Conservation (phyloP, 371 early-diverging fungal genomes). For the Lichtheimia ornata region DNA sequence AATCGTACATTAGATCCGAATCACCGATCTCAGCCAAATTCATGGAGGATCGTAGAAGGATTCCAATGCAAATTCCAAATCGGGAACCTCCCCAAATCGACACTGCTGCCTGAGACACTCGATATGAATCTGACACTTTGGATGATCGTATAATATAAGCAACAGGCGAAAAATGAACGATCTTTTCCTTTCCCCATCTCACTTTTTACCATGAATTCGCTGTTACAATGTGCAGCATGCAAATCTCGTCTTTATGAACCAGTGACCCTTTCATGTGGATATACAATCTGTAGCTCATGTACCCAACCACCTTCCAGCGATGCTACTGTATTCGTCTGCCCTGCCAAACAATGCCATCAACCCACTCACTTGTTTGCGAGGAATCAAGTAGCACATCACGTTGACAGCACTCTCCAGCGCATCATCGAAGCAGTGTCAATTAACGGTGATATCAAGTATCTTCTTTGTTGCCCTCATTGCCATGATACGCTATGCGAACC, state of each 20-base stretch:
- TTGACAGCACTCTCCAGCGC: not conserved
- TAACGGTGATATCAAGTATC: constrained; percentile 20
- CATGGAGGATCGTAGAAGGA: no score
- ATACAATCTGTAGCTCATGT: constrained; percentile 42
- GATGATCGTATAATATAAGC: no score
- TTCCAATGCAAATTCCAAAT: no score
- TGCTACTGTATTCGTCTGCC: constrained; percentile 24
- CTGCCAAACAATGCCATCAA: constrained; percentile 23
- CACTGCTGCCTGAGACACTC: no score
- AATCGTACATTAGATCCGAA: no score
- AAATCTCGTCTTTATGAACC: constrained; percentile 29
- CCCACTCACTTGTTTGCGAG: constrained; percentile 36
- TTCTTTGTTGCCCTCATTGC: constrained; percentile 66
- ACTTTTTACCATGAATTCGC: no score
- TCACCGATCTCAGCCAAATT: no score
- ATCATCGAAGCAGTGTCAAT: not conserved
- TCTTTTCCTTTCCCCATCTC: no score
- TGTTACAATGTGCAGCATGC: constrained; percentile 27
- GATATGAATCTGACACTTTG: no score
- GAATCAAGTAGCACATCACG: not conserved
- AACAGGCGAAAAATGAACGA: no score
- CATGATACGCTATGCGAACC: constrained; percentile 52
- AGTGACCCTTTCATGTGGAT: constrained; percentile 51
- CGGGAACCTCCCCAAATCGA: no score
- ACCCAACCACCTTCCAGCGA: constrained; percentile 22